Evolutionary conservation across 148 eudicot species (phyloP), one percentile per base, ranked within the genome.

Genomic region (Dianthus caryophyllus): DNA sequence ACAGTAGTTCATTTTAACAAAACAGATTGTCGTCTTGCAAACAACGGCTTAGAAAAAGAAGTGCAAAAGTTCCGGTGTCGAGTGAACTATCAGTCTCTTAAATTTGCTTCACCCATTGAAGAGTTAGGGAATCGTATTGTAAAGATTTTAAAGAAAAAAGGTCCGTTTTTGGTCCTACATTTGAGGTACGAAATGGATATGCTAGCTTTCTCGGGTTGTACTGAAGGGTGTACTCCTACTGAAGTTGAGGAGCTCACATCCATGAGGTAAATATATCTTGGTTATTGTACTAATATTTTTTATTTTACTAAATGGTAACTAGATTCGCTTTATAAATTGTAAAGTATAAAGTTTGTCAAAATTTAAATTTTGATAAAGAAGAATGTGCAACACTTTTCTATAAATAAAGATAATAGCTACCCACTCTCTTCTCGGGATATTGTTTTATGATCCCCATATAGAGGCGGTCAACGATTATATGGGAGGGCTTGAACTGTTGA

Each of bases 141-240:
- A 9, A n/a, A 61, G 3, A 61, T 78, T 24, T 71, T 82, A 56
- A 75, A 59, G 20, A 41, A 38, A 41, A 75, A 60, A 7, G 85
- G 85, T 33, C 80, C 65, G 1, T 82, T 82, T 60, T 59, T 82
- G 9, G 85, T 73, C 24, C 73, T 82, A 41, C 85, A 82, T 64
- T 67, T 73, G 67, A 73, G 76, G 67, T 82, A 78, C 41, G 85
- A 82, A 47, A 75, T 78, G 85, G 85, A 82, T 64, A 82, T 82
- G 85, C 59, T 81, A 51, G 81, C 84, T 0, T 81, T 81, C 75
- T 81, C 84, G 2, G 84, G 84, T 0, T 81, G 84, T 16, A 75
- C 80, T 5, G 15, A 78, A 53, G 85, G 85, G 16, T 82, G 85
- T 66, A 76, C 39, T 11, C 57, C 66, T 9, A 41, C 29, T 15